phyloP scores from a whole-genome alignment of 2,329 filamentous ascomycete species.

The Dryadomyces sulphureus region DNA sequence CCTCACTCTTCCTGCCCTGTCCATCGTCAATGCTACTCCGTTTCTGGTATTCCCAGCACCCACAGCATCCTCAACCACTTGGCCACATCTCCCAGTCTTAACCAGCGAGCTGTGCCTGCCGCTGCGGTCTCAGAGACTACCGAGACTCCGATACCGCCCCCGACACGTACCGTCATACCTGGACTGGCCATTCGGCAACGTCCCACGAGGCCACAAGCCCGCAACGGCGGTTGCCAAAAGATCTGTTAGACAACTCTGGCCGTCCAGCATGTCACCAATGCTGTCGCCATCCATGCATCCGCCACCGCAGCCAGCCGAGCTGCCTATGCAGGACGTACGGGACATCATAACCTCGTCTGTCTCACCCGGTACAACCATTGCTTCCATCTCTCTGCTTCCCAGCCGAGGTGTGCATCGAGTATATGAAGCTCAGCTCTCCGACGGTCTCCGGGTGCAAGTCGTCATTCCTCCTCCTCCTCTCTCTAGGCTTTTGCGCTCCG shows the following conservation, averaged over 20 bases:
- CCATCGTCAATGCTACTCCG: too few relatives aligned
- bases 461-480: slow-evolving; percentile 27
- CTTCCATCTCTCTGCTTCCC: slow-evolving; percentile 19
- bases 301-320: slow-evolving; percentile 12
- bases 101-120: neutral
- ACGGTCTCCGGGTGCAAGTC: slow-evolving; percentile 25
- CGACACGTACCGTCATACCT: slow-evolving; percentile 2
- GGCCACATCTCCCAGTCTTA: neutral
- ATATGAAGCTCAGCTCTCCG: slow-evolving; percentile 27
- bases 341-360: slow-evolving; percentile 18
- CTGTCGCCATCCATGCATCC: slow-evolving; percentile 19
- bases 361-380: slow-evolving; percentile 18
- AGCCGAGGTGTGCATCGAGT: slow-evolving; percentile 21
- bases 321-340: slow-evolving; percentile 17
- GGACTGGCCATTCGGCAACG: slow-evolving; percentile 5
- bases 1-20: neutral
- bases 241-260: slow-evolving; percentile 6
- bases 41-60: neutral
- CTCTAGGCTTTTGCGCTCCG: slow-evolving; percentile 29
- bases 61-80: neutral
- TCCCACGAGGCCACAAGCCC: slow-evolving; percentile 7
- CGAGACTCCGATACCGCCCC: neutral
- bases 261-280: neutral
- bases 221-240: slow-evolving; percentile 4
- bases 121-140: neutral